Evolutionary conservation across 306 rosid species (phyloP), one percentile per base, ranked within the genome.

Genomic region (Macrotyloma uniflorum): DNA sequence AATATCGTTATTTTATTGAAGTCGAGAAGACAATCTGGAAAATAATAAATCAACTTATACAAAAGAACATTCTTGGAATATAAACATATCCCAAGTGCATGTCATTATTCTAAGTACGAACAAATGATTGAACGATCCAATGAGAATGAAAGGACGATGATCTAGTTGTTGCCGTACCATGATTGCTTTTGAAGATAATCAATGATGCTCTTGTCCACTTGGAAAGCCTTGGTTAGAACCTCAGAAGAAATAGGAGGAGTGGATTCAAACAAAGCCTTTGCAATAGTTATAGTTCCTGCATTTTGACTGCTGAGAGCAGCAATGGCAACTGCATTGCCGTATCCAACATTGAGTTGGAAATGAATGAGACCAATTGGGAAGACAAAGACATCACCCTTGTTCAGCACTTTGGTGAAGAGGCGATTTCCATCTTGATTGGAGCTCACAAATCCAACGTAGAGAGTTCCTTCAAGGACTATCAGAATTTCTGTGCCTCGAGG

Each of bases 201-300:
- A 6, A 75, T 43, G 1, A 36, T 6, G 0, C 20, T 80, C 45
- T 75, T 84, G 13, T 84, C 87, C 12, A 84, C 76, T 1, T 62
- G 79, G 19, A 76, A 84, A 1, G 87, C 80, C 55, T 71, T 74
- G 67, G 84, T 46, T 0, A 78, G 79, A 19, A 78, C 79, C 12
- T 85, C 76, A 0, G 53, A 2, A 67, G 76, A 62, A n/a, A 85
- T 85, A 3, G 76, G 63, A 5, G 86, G 88, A 22, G 5, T 26
- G 1, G 86, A 43, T 26, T 80, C 79, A 24, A 85, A 82, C 9
- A 78, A 55, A 26, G 81, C 62, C 36, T 85, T 69, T 10, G 78
- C 66, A 12, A 61, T 47, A 0, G 74, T 72, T 3, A 51, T 72
- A 1, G 66, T 38, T 72, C 78, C 78, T 0, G 78, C 57, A 24